Evolutionary conservation across 306 rosid species (phyloP).

Genomic region (Trichosanthes cucumerina): DNA sequence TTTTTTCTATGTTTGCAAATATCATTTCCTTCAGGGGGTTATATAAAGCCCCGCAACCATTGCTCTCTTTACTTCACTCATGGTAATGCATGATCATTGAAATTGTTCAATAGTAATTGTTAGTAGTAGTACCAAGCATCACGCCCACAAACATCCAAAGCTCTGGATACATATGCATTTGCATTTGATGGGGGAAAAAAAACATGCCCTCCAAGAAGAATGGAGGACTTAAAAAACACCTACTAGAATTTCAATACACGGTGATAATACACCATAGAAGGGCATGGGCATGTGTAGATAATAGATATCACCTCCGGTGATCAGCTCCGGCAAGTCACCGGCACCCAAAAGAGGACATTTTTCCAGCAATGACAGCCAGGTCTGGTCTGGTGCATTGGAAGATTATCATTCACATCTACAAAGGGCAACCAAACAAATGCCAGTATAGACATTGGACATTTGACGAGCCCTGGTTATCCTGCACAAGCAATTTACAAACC

Average conservation of each 20-base stretch:
- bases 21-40: background rate
- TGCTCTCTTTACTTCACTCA: background rate
- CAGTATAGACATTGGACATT: slow-evolving; percentile 20
- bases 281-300: background rate
- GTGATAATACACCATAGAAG: background rate
- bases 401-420: slow-evolving; percentile 31
- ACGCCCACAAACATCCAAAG: background rate
- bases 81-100: background rate
- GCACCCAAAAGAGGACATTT: slow-evolving; percentile 39
- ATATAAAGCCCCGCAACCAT: background rate
- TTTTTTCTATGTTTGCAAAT: background rate
- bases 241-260: background rate
- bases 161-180: background rate
- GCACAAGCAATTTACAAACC: slow-evolving; percentile 18
- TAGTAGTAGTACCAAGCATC: background rate
- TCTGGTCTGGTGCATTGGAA: slow-evolving; percentile 40
- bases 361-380: slow-evolving; percentile 76
- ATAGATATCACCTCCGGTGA: slow-evolving; percentile 88
- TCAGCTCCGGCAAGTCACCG: slow-evolving; percentile 28
- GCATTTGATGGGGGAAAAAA: background rate
- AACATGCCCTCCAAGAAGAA: background rate
- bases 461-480: slow-evolving; percentile 50
- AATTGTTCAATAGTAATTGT: background rate
- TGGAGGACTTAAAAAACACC: background rate
- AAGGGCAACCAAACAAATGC: slow-evolving; percentile 27